Base-by-base conservation (phyloP, 345 rosid genomes). In the Eucalyptus viminalis region DNA sequence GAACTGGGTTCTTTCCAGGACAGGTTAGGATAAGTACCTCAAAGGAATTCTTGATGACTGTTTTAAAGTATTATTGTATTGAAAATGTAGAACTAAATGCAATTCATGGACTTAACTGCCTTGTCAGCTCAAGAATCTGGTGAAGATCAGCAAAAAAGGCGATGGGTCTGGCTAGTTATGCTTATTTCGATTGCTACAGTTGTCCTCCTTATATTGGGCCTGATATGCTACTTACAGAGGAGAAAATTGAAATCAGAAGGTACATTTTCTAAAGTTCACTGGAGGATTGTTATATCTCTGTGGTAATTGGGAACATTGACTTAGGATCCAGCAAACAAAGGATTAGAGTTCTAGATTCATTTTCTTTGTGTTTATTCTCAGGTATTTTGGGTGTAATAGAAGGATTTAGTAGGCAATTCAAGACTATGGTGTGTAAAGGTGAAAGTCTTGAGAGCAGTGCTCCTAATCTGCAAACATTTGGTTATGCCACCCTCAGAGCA, bases 1-100 rank as follows among this genome's bases (percentile, higher is more conserved):
- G 15, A 72, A 93, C 37, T 92, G 95, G 95, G 88, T 22, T 80
- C 95, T 95, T 89, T 93, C 95, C 34, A 87, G 34, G 8, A 43
- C 91, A 56, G 92, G 95, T 91, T 86, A 2, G 87, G 29, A 76
- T 54, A n/a, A 87, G 10, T 44, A 4, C 62, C 47, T 44, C 80
- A 58, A 7, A 22, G 89, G 65, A 44, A 50, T 44, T 76, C 51
- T 34, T 72, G 25, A 72, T 72, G 25, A 72, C 25, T 12, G 81
- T 72, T 72, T 72, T 72, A 72, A 72, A 62, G 7, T 34, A 37
- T 37, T 37, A 72, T 21, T 34, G 72, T 29, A 19, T 72, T 72
- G 81, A 72, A 72, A 72, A 72, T 72, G 81, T 19, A 37, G 81
- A 72, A 72, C 81, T 72, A 40, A 19, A 13, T 88, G 34, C 43